Evolutionary conservation across 306 rosid species (phyloP).

Genomic region (Lathyrus oleraceus): DNA sequence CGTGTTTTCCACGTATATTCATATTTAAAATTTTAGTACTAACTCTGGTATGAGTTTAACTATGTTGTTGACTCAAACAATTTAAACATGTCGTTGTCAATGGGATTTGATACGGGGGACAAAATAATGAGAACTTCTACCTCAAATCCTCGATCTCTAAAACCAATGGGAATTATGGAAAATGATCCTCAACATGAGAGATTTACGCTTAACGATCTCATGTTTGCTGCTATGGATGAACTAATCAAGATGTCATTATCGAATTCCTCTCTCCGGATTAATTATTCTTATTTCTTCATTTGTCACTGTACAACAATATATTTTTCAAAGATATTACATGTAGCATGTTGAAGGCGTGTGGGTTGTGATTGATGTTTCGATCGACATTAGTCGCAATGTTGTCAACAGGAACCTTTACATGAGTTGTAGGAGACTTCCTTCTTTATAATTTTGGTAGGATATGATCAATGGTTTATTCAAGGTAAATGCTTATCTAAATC

Average conservation of each 20-base stretch:
- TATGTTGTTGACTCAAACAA: constrained; percentile 50
- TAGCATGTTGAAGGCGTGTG: constrained; percentile 74
- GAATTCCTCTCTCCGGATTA: constrained; percentile 68
- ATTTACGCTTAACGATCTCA: constrained; percentile 53
- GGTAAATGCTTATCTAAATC: constrained; percentile 45
- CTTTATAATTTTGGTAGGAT: constrained; percentile 77
- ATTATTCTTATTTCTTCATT: constrained; percentile 62
- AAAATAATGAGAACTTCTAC: constrained; percentile 39
- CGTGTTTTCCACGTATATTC: constrained; percentile 42
- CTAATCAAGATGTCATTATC: constrained; percentile 62
- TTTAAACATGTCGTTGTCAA: constrained; percentile 41
- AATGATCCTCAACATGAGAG: constrained; percentile 47
- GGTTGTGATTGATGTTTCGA: constrained; percentile 78
- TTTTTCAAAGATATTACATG: constrained; percentile 75
- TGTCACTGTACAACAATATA: constrained; percentile 65
- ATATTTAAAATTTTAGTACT: constrained; percentile 44
- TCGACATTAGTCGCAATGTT: constrained; percentile 52
- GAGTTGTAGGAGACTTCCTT: constrained; percentile 75
- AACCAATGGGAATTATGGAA: constrained; percentile 44
- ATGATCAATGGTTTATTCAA: constrained; percentile 68
- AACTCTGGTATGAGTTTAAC: constrained; percentile 70
- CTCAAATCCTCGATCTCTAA: constrained; percentile 38
- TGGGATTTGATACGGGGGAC: constrained; percentile 67
- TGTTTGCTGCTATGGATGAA: constrained; percentile 76
- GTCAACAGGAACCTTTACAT: constrained; percentile 32